Evolutionary conservation across 176 grass and related monocot species (phyloP).

Genomic region (Tillandsia leiboldiana): DNA sequence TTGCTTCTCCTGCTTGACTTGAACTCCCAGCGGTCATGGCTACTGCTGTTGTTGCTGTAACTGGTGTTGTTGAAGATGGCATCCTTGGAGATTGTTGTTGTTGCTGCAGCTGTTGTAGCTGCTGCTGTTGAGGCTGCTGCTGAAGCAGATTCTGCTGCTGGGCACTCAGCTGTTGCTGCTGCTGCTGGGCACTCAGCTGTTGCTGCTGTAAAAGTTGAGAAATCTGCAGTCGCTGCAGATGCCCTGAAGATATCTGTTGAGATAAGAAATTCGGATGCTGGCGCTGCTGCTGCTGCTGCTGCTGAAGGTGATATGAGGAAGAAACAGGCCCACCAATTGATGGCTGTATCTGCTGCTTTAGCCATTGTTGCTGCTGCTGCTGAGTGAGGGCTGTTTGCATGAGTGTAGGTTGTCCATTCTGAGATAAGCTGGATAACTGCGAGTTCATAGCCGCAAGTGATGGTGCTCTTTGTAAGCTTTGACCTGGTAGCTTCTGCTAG

Average conservation of each 20-base stretch:
- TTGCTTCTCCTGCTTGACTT: slow-evolving; percentile 60
- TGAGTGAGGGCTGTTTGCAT: slow-evolving; percentile 50
- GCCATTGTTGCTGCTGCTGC: slow-evolving; percentile 68
- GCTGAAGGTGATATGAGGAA: slow-evolving; percentile 48
- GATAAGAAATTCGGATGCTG: slow-evolving; percentile 31
- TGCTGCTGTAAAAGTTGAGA: slow-evolving; percentile 57
- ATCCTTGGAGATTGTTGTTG: slow-evolving; percentile 79
- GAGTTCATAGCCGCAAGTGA: slow-evolving; percentile 58
- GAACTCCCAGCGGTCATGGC: slow-evolving; percentile 50
- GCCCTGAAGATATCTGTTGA: slow-evolving; percentile 24
- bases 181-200: slow-evolving; percentile 33
- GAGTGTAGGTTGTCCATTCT: slow-evolving; percentile 54
- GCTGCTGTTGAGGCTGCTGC: slow-evolving; percentile 32
- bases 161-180: background rate
- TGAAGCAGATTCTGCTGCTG: slow-evolving; percentile 39
- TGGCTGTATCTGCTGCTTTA: slow-evolving; percentile 73
- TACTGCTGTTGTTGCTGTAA: slow-evolving; percentile 45
- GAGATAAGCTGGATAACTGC: slow-evolving; percentile 57
- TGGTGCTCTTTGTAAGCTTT: slow-evolving; percentile 56
- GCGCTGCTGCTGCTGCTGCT: slow-evolving; percentile 54
- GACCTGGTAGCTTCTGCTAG: slow-evolving; percentile 66
- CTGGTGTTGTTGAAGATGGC: slow-evolving; percentile 53
- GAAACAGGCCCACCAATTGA: slow-evolving; percentile 43
- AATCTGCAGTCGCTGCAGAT: slow-evolving; percentile 50
- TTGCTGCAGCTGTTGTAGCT: slow-evolving; percentile 46